Evolutionary conservation across 768 basidiomycete species (phyloP).

Genomic region (Hygrophoropsis aurantiaca): DNA sequence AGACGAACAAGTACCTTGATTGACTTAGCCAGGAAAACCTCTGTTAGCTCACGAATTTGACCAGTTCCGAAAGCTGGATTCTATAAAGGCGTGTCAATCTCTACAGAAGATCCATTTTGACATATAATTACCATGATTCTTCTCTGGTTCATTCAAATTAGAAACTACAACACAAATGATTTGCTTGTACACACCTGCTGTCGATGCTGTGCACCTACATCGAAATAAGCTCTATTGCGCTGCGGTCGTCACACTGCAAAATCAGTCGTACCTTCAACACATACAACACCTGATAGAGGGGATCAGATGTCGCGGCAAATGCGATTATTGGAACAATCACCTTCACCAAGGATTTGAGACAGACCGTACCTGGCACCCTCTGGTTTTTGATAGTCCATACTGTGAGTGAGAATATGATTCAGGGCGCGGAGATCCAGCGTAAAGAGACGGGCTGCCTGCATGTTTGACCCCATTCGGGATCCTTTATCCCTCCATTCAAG

Average conservation of each 20-base stretch:
- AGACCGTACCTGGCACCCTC: conserved; percentile 37
- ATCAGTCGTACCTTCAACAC: conserved; percentile 33
- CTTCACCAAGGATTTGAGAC: conserved; percentile 41
- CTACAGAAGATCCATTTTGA: not conserved
- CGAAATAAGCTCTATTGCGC: too few relatives aligned
- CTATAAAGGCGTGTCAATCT: conserved; percentile 22
- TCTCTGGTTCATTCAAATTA: conserved; percentile 10
- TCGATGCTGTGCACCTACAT: conserved; percentile 33
- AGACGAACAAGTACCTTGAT: conserved; percentile 37
- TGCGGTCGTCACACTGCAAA: not conserved
- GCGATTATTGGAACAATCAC: conserved; percentile 15
- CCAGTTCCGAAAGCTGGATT: conserved; percentile 67
- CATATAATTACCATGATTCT: conserved; percentile 27
- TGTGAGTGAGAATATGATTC: conserved; percentile 61
- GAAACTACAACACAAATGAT: not conserved
- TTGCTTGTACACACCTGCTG: conserved; percentile 32
- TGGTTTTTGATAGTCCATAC: conserved; percentile 57
- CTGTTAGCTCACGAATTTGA: conserved; percentile 57
- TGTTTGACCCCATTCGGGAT: not conserved
- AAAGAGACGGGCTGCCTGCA: conserved; percentile 41
- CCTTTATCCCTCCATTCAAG: not conserved
- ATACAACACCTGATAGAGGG: conserved; percentile 42
- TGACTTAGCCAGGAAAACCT: conserved; percentile 57
- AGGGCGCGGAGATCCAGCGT: conserved; percentile 65
- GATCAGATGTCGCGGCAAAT: not conserved